Evolutionary conservation across 129 eudicot species (phyloP).

Genomic region (Chrysanthemum makinoi): DNA sequence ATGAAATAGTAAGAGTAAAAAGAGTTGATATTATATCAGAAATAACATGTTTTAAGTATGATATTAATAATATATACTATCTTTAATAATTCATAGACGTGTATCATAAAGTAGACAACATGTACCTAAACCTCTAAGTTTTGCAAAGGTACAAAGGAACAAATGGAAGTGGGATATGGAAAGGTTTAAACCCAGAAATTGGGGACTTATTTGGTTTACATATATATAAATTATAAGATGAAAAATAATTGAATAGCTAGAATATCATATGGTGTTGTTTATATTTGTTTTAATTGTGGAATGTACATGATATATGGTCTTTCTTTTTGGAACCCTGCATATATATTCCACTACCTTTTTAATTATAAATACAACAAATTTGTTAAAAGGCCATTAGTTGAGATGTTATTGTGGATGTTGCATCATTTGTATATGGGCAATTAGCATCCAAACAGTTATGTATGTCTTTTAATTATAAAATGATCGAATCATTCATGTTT

Average conservation of each 20-base stretch:
- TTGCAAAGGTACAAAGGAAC: constrained; percentile 20
- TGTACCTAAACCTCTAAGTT: constrained; percentile 31
- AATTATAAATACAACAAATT: constrained; percentile 7
- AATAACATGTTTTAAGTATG: not conserved
- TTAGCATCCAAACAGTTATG: constrained; percentile 12
- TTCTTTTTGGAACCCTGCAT: constrained; percentile 28
- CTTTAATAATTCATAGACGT: not conserved
- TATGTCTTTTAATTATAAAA: not conserved
- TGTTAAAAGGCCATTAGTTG: not conserved
- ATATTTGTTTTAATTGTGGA: constrained; percentile 21
- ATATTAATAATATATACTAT: not conserved
- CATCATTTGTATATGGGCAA: not conserved
- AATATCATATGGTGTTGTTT: not conserved
- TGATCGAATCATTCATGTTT: no score
- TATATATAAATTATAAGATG: not conserved
- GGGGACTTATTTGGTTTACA: constrained; percentile 15
- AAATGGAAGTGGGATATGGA: constrained; percentile 32
- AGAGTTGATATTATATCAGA: not conserved
- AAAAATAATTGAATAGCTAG: not conserved
- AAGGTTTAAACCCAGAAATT: constrained; percentile 20
- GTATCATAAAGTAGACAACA: constrained; percentile 3
- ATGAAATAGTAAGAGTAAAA: not conserved
- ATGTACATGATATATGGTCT: constrained; percentile 26
- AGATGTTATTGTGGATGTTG: not conserved
- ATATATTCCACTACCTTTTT: constrained; percentile 13